phyloP scores from a whole-genome alignment of 2,329 filamentous ascomycete genomes.

The Penicillium sp. region DNA sequence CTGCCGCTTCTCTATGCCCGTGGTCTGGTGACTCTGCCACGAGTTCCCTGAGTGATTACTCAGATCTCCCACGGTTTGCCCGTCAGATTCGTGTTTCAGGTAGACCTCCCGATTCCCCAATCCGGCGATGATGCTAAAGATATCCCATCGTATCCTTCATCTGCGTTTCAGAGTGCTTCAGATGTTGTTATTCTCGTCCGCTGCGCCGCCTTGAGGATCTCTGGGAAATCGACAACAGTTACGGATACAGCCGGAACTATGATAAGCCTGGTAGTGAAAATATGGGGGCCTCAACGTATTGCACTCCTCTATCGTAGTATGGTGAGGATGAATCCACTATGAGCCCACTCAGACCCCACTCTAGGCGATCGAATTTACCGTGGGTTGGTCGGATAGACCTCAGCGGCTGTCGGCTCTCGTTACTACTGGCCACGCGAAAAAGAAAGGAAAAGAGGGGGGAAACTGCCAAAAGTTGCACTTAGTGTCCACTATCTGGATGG shows the following conservation, averaged over 20 bases:
- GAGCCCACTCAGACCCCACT: background rate
- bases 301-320: background rate
- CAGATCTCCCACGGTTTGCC: background rate
- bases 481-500: background rate
- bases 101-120: conserved; percentile 2
- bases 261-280: background rate
- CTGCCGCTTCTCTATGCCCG: background rate
- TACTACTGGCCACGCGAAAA: background rate
- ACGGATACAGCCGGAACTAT: conserved; percentile 1
- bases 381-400: background rate
- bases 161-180: conserved; percentile 12
- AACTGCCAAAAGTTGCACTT: background rate
- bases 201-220: background rate
- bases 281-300: background rate
- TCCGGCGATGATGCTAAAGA: conserved; percentile 17
- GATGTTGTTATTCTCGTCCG: conserved; percentile 3
- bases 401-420: background rate
- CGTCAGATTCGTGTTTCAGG: conserved; percentile 4
- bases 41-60: background rate
- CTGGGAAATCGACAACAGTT: background rate
- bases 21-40: conserved; percentile 2
- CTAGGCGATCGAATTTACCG: background rate
- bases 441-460: background rate
- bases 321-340: background rate
- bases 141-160: conserved; percentile 3